Percentiles rank a stretch among this genome's conserved stretches.
phyloP scores from a whole-genome alignment of 805 yeast species.

The Candida incommunis region DNA sequence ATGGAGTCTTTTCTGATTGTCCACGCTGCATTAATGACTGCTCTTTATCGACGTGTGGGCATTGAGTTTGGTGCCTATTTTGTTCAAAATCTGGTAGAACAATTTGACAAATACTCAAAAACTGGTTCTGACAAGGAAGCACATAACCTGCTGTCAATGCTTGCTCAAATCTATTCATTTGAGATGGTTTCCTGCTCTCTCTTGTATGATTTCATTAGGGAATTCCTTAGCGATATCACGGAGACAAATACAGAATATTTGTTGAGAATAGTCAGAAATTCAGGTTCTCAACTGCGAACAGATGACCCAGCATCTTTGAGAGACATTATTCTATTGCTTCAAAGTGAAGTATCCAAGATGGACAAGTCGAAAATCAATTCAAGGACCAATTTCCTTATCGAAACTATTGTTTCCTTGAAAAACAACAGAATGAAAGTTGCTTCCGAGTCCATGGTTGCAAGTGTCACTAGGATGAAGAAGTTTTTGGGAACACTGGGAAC shows the following conservation, averaged over 20 bases:
- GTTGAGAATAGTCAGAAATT: slow-evolving; percentile 52
- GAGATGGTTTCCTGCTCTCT: slow-evolving; percentile 62
- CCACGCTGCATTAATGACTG: slow-evolving; percentile 63
- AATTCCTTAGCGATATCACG: slow-evolving; percentile 35
- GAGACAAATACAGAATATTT: slow-evolving; percentile 70
- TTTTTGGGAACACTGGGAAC: slow-evolving; percentile 40
- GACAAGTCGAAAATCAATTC: slow-evolving; percentile 29
- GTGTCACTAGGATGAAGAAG: slow-evolving; percentile 48
- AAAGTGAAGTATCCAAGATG: slow-evolving; percentile 28
- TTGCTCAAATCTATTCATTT: slow-evolving; percentile 65
- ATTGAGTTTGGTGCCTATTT: slow-evolving; percentile 81
- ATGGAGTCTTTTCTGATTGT: slow-evolving; percentile 67
- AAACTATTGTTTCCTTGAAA: slow-evolving; percentile 71
- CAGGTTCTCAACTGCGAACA: slow-evolving; percentile 74
- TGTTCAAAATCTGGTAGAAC: slow-evolving; percentile 66
- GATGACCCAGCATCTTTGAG: slow-evolving; percentile 84
- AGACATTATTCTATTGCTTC: slow-evolving; percentile 53
- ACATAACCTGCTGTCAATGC: slow-evolving; percentile 54
- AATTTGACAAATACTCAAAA: slow-evolving; percentile 29
- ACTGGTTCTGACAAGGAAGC: slow-evolving; percentile 28
- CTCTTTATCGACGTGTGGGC: slow-evolving; percentile 68
- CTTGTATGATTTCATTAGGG: slow-evolving; percentile 58
- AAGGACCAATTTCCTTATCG: slow-evolving; percentile 71
- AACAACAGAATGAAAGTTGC: slow-evolving; percentile 60
- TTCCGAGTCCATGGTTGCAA: slow-evolving; percentile 39